Base-by-base conservation (phyloP, 306 rosid species). In the Adenanthera pavonina region DNA sequence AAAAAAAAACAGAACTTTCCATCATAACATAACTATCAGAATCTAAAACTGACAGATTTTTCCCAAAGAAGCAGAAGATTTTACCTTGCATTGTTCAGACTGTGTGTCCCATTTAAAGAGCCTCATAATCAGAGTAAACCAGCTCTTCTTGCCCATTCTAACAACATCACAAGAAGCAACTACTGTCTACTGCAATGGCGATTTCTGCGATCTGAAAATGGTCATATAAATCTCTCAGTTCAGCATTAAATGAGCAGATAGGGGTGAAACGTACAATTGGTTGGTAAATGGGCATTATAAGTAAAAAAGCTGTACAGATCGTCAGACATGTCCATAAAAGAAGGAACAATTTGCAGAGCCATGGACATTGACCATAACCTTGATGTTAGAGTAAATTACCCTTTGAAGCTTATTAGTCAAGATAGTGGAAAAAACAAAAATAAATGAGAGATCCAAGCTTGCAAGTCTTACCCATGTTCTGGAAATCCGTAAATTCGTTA, bases 121-220 rank as follows among this genome's bases (percentile, higher is more conserved):
- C 81, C 90, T 90, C 87, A 91, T 92, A 87, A 92, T 90, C 14
- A 91, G 52, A 86, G 56, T 87, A 80, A 95, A 90, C 97, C 97
- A 92, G 76, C 94, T 87, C 87, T 90, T 88, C 86, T 89, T 92
- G 46, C 90, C 92, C 98, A 91, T 95, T 86, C 7, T 33, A 65
- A 76, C 75, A 82, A 82, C 67, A 71, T 80, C 84, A 85, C 84
- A 81, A 57, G 52, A 69, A 64, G 56, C 73, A 84, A 57, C 70
- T 69, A 47, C 72, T 75, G 60, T 17, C 72, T 70, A 48, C 72
- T 78, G 68, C 34, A 68, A 41, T 66, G 48, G 52, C 78, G 81
- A 78, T 62, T 25, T 75, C 80, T 78, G 44, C 77, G 86, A 84
- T 79, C 83, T 83, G 86, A 81, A 81, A 87, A 83, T 48, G 49